phyloP scores from a whole-genome alignment of 257 asterid genomes.

The Asclepias syriaca region DNA sequence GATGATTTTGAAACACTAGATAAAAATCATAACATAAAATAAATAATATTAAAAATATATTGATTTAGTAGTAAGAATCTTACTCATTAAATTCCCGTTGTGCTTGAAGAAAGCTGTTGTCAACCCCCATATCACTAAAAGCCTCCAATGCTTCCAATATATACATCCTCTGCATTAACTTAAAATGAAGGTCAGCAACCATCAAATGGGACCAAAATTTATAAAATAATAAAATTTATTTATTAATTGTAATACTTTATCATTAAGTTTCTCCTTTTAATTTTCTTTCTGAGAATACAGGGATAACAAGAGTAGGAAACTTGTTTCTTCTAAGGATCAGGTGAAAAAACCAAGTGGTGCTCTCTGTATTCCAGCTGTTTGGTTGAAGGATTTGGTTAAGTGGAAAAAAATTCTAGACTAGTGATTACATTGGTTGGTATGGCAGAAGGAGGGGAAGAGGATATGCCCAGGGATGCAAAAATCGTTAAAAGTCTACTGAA shows the following conservation, averaged over 20 bases:
- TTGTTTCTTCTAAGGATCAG: not conserved
- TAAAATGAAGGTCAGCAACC: not conserved
- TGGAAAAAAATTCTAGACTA: not conserved
- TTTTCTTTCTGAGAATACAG: not conserved
- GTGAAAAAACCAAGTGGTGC: not conserved
- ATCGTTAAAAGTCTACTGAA: constrained; percentile 70
- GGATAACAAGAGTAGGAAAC: not conserved
- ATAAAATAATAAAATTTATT: too few species aligned
- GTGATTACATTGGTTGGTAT: constrained; percentile 18
- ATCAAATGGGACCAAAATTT: not conserved
- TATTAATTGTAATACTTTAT: too few species aligned
- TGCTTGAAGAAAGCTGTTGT: constrained; percentile 39
- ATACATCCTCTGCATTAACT: constrained; percentile 62
- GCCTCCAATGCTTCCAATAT: constrained; percentile 76
- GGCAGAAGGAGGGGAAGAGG: constrained; percentile 75
- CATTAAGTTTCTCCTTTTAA: not conserved
- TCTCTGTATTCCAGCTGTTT: not conserved
- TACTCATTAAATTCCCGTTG: constrained; percentile 87
- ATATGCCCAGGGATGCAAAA: constrained; percentile 83
- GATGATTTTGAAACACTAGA: not conserved
- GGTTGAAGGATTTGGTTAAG: not conserved
- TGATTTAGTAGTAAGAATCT: constrained; percentile 19
- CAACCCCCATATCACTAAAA: constrained; percentile 53
- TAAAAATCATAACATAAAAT: not conserved
- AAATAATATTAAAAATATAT: not conserved